These are phyloP conservation scores for Pilatotrama ljubarskyi DNA, from an alignment of 768 basidiomycete species.

Conservation along the genomic window DNA sequence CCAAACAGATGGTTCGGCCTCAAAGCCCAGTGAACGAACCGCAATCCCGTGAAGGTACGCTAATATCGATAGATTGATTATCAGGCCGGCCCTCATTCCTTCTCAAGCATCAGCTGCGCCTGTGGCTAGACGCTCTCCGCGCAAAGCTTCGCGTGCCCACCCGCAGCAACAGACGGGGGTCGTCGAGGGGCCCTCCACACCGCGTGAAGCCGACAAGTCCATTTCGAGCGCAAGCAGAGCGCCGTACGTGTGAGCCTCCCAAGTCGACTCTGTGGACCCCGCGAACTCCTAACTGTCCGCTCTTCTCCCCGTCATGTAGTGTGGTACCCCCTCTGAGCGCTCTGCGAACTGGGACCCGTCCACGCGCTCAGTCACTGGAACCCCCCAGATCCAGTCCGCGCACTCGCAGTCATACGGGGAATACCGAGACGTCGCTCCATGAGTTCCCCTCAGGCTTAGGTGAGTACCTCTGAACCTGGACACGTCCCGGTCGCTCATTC, in stretches of 20 bases:
- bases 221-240: constrained; percentile 1
- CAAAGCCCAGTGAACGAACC: too few species aligned
- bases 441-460: neutral
- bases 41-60: too few species aligned
- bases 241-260: neutral
- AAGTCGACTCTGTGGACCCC: too few species aligned
- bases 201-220: neutral
- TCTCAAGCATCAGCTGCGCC: too few species aligned
- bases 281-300: neutral
- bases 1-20: too few species aligned
- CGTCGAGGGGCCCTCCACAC: neutral
- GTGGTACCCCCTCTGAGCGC: neutral
- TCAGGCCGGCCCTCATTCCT: too few species aligned
- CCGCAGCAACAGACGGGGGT: neutral
- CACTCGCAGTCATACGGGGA: neutral
- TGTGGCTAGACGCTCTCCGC: neutral
- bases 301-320: neutral
- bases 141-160: neutral
- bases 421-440: neutral
- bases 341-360: neutral
- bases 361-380: neutral
- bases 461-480: too few species aligned
- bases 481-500: neutral
- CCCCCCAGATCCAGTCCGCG: neutral
- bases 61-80: too few species aligned